Base-by-base conservation (phyloP, 495 filamentous ascomycete genomes). In the Baudoinia panamericana region DNA sequence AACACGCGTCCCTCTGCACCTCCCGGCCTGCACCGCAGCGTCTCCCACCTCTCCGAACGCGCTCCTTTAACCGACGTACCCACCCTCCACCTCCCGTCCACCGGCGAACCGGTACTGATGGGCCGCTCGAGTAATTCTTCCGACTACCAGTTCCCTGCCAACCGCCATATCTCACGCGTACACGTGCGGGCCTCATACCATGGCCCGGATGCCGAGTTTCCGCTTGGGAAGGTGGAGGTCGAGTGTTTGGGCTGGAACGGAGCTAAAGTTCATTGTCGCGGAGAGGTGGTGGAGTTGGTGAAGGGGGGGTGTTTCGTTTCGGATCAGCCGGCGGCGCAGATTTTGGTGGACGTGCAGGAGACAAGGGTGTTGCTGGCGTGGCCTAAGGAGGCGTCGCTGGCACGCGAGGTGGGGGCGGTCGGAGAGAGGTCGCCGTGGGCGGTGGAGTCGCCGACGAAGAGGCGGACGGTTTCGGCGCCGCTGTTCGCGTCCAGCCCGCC, bases 161-260 rank as follows among this genome's bases (percentile, higher is more conserved):
- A 93, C 61, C 80, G 82, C 17, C 71, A 87, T 45, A 84, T 97
- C 45, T 95, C 90, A 51, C 75, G 90, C 52, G 71, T 95, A 31
- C 90, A 97, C 56, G 80, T 94, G 59, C 80, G 84, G 56, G 87
- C 86, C 41, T 70, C 74, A 21, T 97, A 90, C 58, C 75, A 85
- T 33, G 68, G 79, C 2, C 72, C 79, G 7, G 64, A 70, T 5
- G 48, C 59, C 30, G 48, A 56, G 9, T 45, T 58, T 35, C 55
- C 64, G 29, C 46, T 63, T 4, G 77, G 79, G 52, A 75, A 74
- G 60, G 71, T 96, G 34, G 80, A 85, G 58, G 78, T 97, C 40
- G 71, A 81, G 56, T 97, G 90, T 61, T 72, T 80, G 54, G 90
- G 90, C 13, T 95, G 88, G 87, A 97, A 97, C 60, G 88, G 90